phyloP scores from a whole-genome alignment of 106 monocot genomes.

The Gastrodia elata region DNA sequence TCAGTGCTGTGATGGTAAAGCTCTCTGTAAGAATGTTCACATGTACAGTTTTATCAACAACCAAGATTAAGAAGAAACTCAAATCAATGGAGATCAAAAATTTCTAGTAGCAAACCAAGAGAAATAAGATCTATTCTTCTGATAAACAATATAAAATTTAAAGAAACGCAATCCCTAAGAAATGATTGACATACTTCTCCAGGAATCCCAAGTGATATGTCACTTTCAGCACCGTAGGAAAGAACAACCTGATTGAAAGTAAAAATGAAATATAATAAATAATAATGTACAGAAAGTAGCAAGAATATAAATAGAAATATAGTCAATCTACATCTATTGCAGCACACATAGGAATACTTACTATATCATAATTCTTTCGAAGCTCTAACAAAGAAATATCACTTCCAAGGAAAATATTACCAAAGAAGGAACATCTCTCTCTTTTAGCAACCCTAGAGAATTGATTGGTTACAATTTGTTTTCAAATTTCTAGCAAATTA shows the following conservation, averaged over 20 bases:
- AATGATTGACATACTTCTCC: conserved; percentile 57
- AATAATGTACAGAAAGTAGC: neutral
- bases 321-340: neutral
- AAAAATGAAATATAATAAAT: conserved; percentile 5
- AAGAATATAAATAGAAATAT: neutral
- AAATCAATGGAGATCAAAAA: neutral
- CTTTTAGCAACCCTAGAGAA: conserved; percentile 82
- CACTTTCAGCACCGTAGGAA: conserved; percentile 99
- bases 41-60: neutral
- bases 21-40: neutral
- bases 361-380: conserved; percentile 77
- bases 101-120: neutral
- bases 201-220: conserved; percentile 61
- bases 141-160: neutral
- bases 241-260: conserved; percentile 57
- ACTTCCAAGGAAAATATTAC: conserved; percentile 73
- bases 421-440: conserved; percentile 81
- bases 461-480: conserved; percentile 93
- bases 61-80: neutral
- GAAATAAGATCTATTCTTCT: neutral
- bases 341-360: conserved; percentile 25
- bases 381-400: conserved; percentile 61
- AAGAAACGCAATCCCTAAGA: neutral
- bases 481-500: conserved; percentile 43
- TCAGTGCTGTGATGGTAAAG: neutral